Evolutionary conservation across 2,329 filamentous ascomycete genomes (phyloP), one percentile per base, ranked within the genome.

Genomic region (Pseudophaeomoniella oleicola): DNA sequence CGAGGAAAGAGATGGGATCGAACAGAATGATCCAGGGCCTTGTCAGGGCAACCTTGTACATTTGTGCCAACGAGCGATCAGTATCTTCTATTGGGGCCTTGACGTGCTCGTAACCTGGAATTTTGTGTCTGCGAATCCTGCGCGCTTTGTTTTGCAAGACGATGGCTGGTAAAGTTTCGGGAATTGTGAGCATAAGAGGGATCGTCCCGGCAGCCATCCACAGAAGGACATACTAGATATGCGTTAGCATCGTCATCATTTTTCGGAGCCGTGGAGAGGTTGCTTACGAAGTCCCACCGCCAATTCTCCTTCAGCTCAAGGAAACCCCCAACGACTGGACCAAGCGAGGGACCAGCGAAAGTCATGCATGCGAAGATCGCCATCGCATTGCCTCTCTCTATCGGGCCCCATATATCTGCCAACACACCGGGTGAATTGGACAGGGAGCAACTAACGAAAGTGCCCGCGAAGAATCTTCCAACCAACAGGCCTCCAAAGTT

Each of bases 261-360:
- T n/a, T n/a, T n/a, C n/a, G n/a, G n/a, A n/a, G n/a, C n/a, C n/a
- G n/a, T n/a, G n/a, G n/a, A n/a, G n/a, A n/a, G n/a, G n/a, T n/a
- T 6, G 22, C 22, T 27, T 27, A 27, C 22, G 37, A 65, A 61
- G 30, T 48, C 57, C 60, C 60, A 65, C 31, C 58, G 47, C 60
- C 62, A 66, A 32, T 58, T 46, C 35, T 69, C 58, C 19, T 63
- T 71, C 4, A 76, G 50, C 45, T 76, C 52, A 2, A 77, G 50
- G 43, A 77, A 77, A 3, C 72, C 73, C 1, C 59, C 59, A 13
- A 74, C 58, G 16, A 77, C 61, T 2, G 71, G 70, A 0, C 69
- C 70, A 0, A 71, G 51, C 0, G 67, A 62, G 0, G 69, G 69
- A 0, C 69, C 69, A 3, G 68, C 59, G 55, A 67, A 74, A 0